Conservation (phyloP, 2,329 filamentous ascomycete genomes). For the Fusarium udum region DNA sequence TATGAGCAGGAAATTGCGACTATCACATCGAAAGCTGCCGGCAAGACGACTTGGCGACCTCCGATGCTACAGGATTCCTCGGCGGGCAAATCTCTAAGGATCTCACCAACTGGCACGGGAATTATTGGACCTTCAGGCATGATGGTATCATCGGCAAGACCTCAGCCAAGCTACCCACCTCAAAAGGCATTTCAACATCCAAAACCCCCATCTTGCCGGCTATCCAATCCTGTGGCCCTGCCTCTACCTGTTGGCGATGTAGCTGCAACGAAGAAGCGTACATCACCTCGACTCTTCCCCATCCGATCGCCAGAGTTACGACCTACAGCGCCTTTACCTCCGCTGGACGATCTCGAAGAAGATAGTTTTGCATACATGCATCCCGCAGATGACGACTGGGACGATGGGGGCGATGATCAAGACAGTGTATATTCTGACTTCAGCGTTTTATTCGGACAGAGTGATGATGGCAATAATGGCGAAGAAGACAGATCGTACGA, state of each 20-base stretch:
- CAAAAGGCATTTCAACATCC: slow-evolving; percentile 22
- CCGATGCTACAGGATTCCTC: slow-evolving; percentile 36
- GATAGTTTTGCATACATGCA: slow-evolving; percentile 61
- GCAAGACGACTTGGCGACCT: slow-evolving; percentile 36
- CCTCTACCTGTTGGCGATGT: slow-evolving; percentile 43
- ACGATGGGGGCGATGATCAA: slow-evolving; percentile 53
- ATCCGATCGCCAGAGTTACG: slow-evolving; percentile 50
- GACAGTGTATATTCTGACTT: slow-evolving; percentile 67
- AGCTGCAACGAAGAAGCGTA: slow-evolving; percentile 41
- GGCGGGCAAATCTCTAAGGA: slow-evolving; percentile 29
- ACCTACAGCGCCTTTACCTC: slow-evolving; percentile 24
- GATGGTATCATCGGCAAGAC: slow-evolving; percentile 5
- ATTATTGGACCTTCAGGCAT: slow-evolving; percentile 12
- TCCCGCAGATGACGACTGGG: slow-evolving; percentile 56
- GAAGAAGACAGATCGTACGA: slow-evolving; percentile 59
- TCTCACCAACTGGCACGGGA: slow-evolving; percentile 16
- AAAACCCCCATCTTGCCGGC: slow-evolving; percentile 39
- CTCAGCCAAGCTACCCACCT: not conserved
- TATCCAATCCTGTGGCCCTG: slow-evolving; percentile 45
- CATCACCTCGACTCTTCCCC: slow-evolving; percentile 45
- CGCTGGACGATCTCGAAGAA: slow-evolving; percentile 51
- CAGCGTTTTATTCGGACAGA: slow-evolving; percentile 58
- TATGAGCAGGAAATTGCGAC: slow-evolving; percentile 37
- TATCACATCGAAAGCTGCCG: slow-evolving; percentile 31
- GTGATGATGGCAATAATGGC: slow-evolving; percentile 26